phyloP scores from a whole-genome alignment of 306 rosid genomes.

The Trifolium repens region DNA sequence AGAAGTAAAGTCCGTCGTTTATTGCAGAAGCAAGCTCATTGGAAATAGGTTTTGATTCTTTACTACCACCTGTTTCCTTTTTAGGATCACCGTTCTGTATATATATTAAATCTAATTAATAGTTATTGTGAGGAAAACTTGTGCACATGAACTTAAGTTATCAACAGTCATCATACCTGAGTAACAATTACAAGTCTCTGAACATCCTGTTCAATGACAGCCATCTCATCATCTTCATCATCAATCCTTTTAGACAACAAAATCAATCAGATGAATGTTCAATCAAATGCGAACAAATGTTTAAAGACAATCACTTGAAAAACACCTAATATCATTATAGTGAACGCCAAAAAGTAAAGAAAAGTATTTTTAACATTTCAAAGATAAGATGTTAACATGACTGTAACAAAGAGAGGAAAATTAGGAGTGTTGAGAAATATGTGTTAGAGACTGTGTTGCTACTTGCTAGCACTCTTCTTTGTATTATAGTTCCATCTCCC shows the following conservation, averaged over 20 bases:
- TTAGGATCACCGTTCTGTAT: slow-evolving; percentile 66
- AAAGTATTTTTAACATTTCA: slow-evolving; percentile 7
- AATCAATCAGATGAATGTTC: slow-evolving; percentile 36
- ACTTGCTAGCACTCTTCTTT: neutral
- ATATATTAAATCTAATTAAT: neutral
- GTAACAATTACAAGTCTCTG: slow-evolving; percentile 92
- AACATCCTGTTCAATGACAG: slow-evolving; percentile 83
- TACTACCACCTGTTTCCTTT: slow-evolving; percentile 53
- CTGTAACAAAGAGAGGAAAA: neutral
- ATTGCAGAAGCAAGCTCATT: slow-evolving; percentile 87
- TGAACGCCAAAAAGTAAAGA: neutral
- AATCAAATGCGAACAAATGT: slow-evolving; percentile 14
- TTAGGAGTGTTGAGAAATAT: too few relatives aligned
- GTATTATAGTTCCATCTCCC: neutral
- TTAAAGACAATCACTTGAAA: slow-evolving; percentile 22
- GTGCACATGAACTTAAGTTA: slow-evolving; percentile 10
- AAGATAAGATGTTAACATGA: neutral
- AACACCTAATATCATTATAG: slow-evolving; percentile 11
- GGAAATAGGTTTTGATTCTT: slow-evolving; percentile 77
- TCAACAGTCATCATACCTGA: slow-evolving; percentile 64
- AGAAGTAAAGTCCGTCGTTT: slow-evolving; percentile 90
- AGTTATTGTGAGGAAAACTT: slow-evolving; percentile 10
- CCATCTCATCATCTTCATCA: slow-evolving; percentile 81
- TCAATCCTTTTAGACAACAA: slow-evolving; percentile 63
- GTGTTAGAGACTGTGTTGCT: too few relatives aligned